phyloP scores from a whole-genome alignment of 192 early-diverging fungal species.

The Spizellomyces sp. region DNA sequence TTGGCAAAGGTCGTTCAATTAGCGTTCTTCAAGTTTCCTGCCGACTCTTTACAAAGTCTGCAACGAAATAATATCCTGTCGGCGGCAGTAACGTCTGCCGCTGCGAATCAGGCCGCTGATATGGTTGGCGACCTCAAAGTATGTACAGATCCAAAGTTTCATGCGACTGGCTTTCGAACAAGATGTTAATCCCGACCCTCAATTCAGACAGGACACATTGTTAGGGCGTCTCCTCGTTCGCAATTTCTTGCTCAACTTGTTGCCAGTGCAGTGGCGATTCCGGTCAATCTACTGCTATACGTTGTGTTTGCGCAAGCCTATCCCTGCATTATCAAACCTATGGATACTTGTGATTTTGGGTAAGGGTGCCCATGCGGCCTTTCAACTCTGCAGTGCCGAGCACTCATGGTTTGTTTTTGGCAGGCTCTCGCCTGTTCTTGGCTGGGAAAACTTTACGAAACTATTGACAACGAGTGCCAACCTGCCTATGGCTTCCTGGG shows the following conservation, averaged over 20 bases:
- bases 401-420: not conserved
- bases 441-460: conserved; percentile 20
- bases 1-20: conserved; percentile 84
- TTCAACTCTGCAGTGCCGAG: not conserved
- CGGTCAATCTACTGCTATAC: conserved; percentile 58
- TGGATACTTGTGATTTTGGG: conserved; percentile 3
- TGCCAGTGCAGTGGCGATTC: conserved; percentile 69
- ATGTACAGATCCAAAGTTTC: not conserved
- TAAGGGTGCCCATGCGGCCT: not conserved
- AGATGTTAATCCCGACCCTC: too few species aligned
- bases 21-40: conserved; percentile 51
- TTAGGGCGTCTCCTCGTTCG: conserved; percentile 77
- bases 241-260: conserved; percentile 85
- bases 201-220: conserved; percentile 70
- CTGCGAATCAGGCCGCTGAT: conserved; percentile 68
- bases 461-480: conserved; percentile 15
- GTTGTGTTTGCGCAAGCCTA: conserved; percentile 64
- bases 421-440: conserved; percentile 18
- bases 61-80: not conserved
- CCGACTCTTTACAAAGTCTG: conserved; percentile 6
- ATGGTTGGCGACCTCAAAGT: conserved; percentile 78
- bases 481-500: conserved; percentile 5
- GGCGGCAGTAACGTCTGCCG: conserved; percentile 71
- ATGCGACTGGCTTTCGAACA: too few species aligned
- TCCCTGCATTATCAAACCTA: conserved; percentile 54